Conservation (phyloP, 345 rosid species). For the Salix dunnii region DNA sequence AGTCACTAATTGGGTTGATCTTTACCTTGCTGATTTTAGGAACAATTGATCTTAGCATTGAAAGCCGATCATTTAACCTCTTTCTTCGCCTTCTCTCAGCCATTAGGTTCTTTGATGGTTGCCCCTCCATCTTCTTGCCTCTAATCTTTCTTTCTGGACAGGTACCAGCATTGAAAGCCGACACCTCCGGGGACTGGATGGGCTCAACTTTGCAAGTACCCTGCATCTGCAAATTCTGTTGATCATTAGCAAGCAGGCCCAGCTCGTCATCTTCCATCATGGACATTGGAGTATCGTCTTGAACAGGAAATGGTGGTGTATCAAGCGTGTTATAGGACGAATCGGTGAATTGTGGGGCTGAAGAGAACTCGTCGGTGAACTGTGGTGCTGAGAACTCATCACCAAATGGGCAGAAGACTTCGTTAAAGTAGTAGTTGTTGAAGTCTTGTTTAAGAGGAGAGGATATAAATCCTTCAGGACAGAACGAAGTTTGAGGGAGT, state of each 20-base stretch:
- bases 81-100: conserved; percentile 43
- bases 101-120: conserved; percentile 42
- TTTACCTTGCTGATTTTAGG: conserved; percentile 46
- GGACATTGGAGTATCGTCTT: conserved; percentile 32
- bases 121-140: conserved; percentile 32
- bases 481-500: conserved; percentile 24
- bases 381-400: conserved; percentile 25
- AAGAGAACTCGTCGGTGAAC: conserved; percentile 15
- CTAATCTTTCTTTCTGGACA: conserved; percentile 31
- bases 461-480: conserved; percentile 10
- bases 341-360: conserved; percentile 35
- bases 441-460: conserved; percentile 34
- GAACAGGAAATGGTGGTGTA: conserved; percentile 36
- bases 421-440: conserved; percentile 29
- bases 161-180: conserved; percentile 30
- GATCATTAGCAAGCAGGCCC: conserved; percentile 22
- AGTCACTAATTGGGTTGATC: background rate
- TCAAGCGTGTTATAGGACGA: conserved; percentile 34
- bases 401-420: conserved; percentile 23
- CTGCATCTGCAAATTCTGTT: conserved; percentile 24
- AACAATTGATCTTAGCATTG: conserved; percentile 43
- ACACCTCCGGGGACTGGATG: conserved; percentile 31
- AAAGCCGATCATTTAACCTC: conserved; percentile 35
- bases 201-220: conserved; percentile 40
- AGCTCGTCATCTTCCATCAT: conserved; percentile 37